Evolutionary conservation across 805 yeast species (phyloP).

Genomic region (Myxozyma melibiosi): DNA sequence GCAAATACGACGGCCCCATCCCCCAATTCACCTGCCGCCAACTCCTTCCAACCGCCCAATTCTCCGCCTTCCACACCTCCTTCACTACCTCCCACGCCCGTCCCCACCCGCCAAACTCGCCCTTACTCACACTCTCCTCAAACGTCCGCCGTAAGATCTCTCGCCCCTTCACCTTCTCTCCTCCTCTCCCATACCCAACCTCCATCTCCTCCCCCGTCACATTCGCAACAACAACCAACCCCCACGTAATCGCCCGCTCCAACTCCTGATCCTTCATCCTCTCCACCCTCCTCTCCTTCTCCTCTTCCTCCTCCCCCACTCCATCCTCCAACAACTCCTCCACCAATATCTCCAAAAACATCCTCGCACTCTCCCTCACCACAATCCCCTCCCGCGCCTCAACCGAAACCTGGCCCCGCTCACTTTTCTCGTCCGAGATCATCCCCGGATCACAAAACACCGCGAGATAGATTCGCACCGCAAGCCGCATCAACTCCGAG

Average conservation of each 20-base stretch:
- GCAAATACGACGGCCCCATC: neutral
- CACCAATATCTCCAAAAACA: conserved; percentile 1
- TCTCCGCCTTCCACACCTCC: conserved; percentile 11
- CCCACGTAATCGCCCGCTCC: conserved; percentile 15
- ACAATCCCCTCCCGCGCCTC: conserved; percentile 7
- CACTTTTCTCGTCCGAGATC: neutral
- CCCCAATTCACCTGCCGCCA: conserved; percentile 18
- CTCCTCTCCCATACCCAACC: neutral
- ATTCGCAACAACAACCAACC: conserved; percentile 13
- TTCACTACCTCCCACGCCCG: conserved; percentile 16
- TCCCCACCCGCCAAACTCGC: conserved; percentile 20
- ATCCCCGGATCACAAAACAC: conserved; percentile 13
- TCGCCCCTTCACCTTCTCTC: neutral
- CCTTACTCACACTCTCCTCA: neutral
- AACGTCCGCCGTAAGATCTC: conserved; percentile 7
- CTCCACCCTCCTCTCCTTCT: neutral
- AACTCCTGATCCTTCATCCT: conserved; percentile 15
- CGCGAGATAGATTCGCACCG: conserved; percentile 12
- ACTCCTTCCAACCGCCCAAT: conserved; percentile 9
- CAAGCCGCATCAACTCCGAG: conserved; percentile 16
- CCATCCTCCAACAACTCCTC: neutral
- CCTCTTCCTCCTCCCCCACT: neutral
- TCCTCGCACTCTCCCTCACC: neutral
- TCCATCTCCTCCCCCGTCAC: neutral
- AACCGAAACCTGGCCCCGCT: conserved; percentile 10